A percentile compares a stretch with the other conserved stretches of the same genome.
phyloP scores from a whole-genome alignment of 495 filamentous ascomycete species.

The Sabuloglossum arenarium region DNA sequence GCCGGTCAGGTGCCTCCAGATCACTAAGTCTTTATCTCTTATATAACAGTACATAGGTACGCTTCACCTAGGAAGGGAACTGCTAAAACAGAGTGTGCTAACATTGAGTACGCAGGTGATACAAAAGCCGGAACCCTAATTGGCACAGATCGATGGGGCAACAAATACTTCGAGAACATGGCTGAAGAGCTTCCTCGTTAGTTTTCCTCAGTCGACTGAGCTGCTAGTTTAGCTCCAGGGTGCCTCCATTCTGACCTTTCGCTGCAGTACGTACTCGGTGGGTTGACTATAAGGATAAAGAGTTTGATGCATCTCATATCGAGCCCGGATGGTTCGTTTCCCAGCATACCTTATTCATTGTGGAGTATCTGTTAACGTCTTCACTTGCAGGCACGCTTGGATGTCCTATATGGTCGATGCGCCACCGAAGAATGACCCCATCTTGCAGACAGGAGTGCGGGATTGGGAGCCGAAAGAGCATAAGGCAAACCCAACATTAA shows the following conservation, averaged over 20 bases:
- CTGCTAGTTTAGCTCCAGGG: neutral
- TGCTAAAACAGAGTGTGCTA: neutral
- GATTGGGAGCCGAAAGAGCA: constrained; percentile 61
- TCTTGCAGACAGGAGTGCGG: constrained; percentile 40
- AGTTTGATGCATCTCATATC: constrained; percentile 71
- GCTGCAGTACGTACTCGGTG: constrained; percentile 76
- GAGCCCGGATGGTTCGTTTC: constrained; percentile 74
- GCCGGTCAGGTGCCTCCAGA: neutral
- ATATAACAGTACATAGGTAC: constrained; percentile 44
- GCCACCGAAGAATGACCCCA: constrained; percentile 54
- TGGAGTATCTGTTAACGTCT: neutral
- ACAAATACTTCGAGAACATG: constrained; percentile 92
- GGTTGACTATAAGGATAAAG: constrained; percentile 83
- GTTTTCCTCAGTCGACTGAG: constrained; percentile 9
- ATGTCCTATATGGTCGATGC: constrained; percentile 84
- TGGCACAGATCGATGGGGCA: constrained; percentile 73
- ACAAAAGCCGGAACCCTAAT: constrained; percentile 86
- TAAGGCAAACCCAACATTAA: constrained; percentile 49
- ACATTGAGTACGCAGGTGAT: constrained; percentile 41
- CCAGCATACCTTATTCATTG: no score
- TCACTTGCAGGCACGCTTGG: constrained; percentile 68
- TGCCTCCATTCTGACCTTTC: constrained; percentile 10
- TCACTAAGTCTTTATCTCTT: neutral
- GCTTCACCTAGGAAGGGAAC: constrained; percentile 18
- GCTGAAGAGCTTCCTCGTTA: constrained; percentile 80